Evolutionary conservation across 179 eudicot genomes (phyloP).

Genomic region (Spergularia azorica): DNA sequence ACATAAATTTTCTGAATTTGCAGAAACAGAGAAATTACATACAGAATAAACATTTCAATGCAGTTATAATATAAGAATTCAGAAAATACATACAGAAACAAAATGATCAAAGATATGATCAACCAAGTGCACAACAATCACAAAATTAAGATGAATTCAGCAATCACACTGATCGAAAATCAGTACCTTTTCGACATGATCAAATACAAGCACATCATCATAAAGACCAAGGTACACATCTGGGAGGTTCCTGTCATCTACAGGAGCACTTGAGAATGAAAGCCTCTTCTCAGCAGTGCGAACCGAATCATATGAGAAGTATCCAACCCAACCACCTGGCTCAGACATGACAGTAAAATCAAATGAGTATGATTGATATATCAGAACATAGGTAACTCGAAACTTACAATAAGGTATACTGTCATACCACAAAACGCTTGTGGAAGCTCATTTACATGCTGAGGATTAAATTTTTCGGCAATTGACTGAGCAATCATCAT

Average conservation of each 20-base stretch:
- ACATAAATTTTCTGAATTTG: constrained; percentile 38
- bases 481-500: constrained; percentile 62
- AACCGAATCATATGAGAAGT: constrained; percentile 68
- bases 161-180: background rate
- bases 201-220: constrained; percentile 74
- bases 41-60: no score
- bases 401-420: background rate
- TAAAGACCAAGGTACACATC: constrained; percentile 75
- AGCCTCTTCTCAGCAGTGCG: constrained; percentile 53
- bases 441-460: constrained; percentile 73
- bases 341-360: background rate
- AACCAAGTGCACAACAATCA: no score
- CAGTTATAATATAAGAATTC: no score
- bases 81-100: no score
- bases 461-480: constrained; percentile 72
- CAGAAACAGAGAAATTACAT: background rate
- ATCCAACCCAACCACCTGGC: constrained; percentile 76
- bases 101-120: no score
- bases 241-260: constrained; percentile 62
- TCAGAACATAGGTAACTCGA: no score
- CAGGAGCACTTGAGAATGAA: constrained; percentile 49
- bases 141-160: constrained; percentile 1
- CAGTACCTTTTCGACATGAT: constrained; percentile 74
- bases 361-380: background rate
- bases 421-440: constrained; percentile 75